Conservation (phyloP, 2,329 filamentous ascomycete species). For the Hypoxylon sp. region DNA sequence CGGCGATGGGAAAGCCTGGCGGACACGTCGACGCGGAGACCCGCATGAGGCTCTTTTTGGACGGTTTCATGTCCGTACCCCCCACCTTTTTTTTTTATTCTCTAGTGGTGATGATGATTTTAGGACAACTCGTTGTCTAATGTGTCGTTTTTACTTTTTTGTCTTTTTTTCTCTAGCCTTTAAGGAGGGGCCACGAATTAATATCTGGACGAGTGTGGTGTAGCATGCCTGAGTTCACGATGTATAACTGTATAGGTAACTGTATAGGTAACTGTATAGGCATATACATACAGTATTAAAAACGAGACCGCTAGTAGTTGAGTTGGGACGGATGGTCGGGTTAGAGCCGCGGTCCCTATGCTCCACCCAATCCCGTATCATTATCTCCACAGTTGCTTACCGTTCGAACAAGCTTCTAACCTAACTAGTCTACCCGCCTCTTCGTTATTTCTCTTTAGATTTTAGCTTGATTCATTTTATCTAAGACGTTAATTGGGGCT, state of each 20-base stretch:
- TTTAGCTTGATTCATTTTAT: conserved; percentile 17
- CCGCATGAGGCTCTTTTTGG: conserved; percentile 42
- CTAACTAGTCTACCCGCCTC: conserved; percentile 43
- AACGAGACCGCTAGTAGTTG: neutral
- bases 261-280: neutral
- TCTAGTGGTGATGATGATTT: conserved; percentile 6
- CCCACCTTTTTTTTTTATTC: conserved; percentile 17
- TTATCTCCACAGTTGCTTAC: conserved; percentile 29
- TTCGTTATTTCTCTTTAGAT: conserved; percentile 36
- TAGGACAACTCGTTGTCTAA: conserved; percentile 1
- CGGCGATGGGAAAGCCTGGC: conserved; percentile 2
- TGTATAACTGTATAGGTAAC: neutral
- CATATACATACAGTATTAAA: neutral
- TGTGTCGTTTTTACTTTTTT: neutral
- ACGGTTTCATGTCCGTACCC: conserved; percentile 14
- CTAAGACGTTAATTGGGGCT: conserved; percentile 7
- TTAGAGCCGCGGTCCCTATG: conserved; percentile 26
- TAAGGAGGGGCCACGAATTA: conserved; percentile 35
- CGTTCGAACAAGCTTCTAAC: conserved; percentile 26
- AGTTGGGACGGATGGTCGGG: conserved; percentile 29
- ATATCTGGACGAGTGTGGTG: neutral
- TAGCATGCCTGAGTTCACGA: conserved; percentile 3
- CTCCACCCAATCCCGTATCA: conserved; percentile 36
- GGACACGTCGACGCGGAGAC: conserved; percentile 31
- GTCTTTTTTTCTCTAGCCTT: conserved; percentile 17